Conservation (phyloP, 2,329 filamentous ascomycete genomes). For the Phialophora macrospora region DNA sequence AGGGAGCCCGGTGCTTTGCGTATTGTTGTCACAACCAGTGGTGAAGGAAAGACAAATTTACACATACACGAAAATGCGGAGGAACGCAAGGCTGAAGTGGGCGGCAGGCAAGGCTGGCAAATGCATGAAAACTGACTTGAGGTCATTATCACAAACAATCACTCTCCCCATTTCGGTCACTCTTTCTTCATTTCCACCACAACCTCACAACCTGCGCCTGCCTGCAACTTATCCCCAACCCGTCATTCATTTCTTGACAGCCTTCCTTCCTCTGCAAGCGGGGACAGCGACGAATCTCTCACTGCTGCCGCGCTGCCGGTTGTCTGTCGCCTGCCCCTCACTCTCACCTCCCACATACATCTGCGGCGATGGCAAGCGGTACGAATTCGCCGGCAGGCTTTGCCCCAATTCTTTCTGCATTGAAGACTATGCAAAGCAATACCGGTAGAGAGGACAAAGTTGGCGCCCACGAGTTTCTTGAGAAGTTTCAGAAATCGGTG, state of each 20-base stretch:
- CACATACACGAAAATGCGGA: conserved; percentile 26
- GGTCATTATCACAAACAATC: conserved; percentile 29
- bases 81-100: conserved; percentile 24
- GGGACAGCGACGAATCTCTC: neutral
- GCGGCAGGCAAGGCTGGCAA: conserved; percentile 10
- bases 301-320: neutral
- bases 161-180: conserved; percentile 4
- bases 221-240: neutral
- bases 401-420: conserved; percentile 81
- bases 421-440: conserved; percentile 87
- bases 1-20: neutral
- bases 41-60: conserved; percentile 8
- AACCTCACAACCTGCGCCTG: conserved; percentile 1
- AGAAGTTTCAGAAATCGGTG: conserved; percentile 98
- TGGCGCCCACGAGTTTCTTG: conserved; percentile 87
- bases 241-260: conserved; percentile 8
- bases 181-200: neutral
- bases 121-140: conserved; percentile 17
- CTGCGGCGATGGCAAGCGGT: conserved; percentile 68
- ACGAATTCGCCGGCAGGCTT: conserved; percentile 70
- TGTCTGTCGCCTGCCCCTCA: conserved; percentile 20
- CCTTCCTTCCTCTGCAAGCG: neutral
- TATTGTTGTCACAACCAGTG: neutral
- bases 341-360: conserved; percentile 28
- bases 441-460: conserved; percentile 81